Base-by-base conservation (phyloP, 2,329 filamentous ascomycete genomes). In the Xylariaceae sp. region DNA sequence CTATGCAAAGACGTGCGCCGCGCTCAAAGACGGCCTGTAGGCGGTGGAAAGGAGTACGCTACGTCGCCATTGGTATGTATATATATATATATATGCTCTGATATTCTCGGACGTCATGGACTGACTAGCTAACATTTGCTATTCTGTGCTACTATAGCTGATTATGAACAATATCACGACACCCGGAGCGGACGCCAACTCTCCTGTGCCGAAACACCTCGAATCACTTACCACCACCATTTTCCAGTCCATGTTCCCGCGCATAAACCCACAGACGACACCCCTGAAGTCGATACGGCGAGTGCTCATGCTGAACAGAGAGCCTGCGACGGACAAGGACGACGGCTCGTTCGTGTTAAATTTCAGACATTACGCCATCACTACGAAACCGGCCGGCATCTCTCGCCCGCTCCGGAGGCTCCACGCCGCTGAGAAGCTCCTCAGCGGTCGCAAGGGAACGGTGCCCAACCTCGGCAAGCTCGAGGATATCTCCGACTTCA, bases 141-240 rank as follows among this genome's bases (percentile, higher is more conserved):
- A 5, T 21, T n/a, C n/a, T n/a, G n/a, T n/a, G n/a, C n/a, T 9
- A 21, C 19, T 35, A 12, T 45, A 83, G 78, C 76, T 98, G 31
- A 92, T 98, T 50, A 97, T 98, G 92, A 98, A 98, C 68, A 96
- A 95, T 63, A 95, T 98, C 63, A 77, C 78, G 27, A 83, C 81
- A 3, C 74, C 83, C 18, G 70, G 67, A 21, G 57, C 73, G 31
- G 75, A 80, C 41, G 65, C 76, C 19, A 74, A 73, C 41, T 76
- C 79, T 15, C 79, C 83, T 46, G 81, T 94, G n/a, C 88, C 90
- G 4, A 94, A 88, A 59, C 89, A 96, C 53, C 85, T 98, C 56
- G 92, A 98, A 66, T 83, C 85, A 16, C 81, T 98, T 21, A 82
- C 88, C 3, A 97, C 89, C 2, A 94, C 88, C 31, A 81, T 96